Evolutionary conservation across 2,329 filamentous ascomycete genomes (phyloP).

Genomic region (Stemphylium beticola): DNA sequence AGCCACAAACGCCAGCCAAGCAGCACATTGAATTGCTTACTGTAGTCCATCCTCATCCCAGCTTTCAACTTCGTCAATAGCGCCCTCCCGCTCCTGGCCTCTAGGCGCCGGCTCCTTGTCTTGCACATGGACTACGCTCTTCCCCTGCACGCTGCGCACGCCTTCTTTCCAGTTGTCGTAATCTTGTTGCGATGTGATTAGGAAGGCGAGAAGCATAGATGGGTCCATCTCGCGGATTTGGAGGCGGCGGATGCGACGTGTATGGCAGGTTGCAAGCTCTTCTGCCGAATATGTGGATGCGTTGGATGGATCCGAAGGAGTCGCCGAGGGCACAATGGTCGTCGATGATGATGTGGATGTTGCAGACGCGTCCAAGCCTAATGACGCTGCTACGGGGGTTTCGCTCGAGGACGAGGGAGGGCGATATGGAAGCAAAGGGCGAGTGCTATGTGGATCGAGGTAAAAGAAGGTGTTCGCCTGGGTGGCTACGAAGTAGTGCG

Average conservation of each 20-base stretch:
- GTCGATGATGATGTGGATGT: conserved; percentile 25
- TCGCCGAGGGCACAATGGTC: conserved; percentile 26
- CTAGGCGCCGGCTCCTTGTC: conserved; percentile 67
- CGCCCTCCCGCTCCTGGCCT: conserved; percentile 67
- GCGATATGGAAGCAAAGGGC: conserved; percentile 72
- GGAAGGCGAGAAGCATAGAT: conserved; percentile 94
- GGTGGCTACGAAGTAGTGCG: conserved; percentile 76
- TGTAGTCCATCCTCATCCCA: conserved; percentile 65
- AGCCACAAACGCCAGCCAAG: conserved; percentile 3
- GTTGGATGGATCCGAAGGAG: background rate
- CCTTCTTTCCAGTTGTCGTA: conserved; percentile 82
- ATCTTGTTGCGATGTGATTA: conserved; percentile 82
- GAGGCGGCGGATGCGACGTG: conserved; percentile 78
- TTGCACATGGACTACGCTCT: conserved; percentile 84
- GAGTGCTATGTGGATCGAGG: conserved; percentile 89
- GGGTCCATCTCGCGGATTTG: conserved; percentile 95
- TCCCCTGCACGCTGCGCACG: conserved; percentile 74
- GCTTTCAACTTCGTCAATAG: conserved; percentile 88
- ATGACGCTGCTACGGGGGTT: background rate
- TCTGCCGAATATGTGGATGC: conserved; percentile 66
- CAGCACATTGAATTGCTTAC: background rate
- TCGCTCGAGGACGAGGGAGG: conserved; percentile 3
- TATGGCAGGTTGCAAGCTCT: conserved; percentile 86
- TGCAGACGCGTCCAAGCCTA: conserved; percentile 17
- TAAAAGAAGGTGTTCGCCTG: conserved; percentile 88